Conservation (phyloP, 2,329 filamentous ascomycete genomes). For the Coniochaeta hoffmannii region DNA sequence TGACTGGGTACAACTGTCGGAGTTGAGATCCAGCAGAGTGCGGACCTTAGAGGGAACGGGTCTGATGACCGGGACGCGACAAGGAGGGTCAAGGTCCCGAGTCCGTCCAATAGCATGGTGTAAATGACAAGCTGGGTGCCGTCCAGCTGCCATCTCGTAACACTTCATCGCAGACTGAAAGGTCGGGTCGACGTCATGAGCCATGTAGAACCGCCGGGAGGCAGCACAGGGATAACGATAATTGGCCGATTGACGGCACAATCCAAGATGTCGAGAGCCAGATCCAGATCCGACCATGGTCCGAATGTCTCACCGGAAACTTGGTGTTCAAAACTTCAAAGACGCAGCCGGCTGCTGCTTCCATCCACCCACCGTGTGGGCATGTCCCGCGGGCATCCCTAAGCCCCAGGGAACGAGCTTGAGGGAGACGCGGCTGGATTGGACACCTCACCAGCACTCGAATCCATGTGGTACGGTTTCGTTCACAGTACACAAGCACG, state of each 20-base stretch:
- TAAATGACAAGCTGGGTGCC: conserved; percentile 7
- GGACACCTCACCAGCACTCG: background rate
- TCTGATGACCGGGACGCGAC: background rate
- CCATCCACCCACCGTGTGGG: background rate
- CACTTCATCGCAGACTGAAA: conserved; percentile 14
- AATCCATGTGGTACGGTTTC: too few relatives aligned
- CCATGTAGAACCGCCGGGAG: background rate
- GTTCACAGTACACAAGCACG: background rate
- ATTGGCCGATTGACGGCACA: background rate
- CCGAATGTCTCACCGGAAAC: background rate
- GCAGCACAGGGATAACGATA: background rate
- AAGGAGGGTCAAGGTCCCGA: background rate
- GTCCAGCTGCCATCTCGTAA: conserved; percentile 3
- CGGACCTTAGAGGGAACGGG: too few relatives aligned
- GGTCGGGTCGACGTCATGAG: background rate
- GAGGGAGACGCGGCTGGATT: background rate
- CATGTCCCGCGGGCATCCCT: background rate
- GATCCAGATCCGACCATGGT: background rate
- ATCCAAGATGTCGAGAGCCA: background rate
- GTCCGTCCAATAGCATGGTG: conserved; percentile 11
- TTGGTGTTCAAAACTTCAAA: background rate
- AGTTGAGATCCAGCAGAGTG: background rate
- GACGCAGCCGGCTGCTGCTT: background rate
- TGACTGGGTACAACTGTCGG: background rate
- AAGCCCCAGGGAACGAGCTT: background rate